Evolutionary conservation across 257 asterid genomes (phyloP).

Genomic region (Sherardia arvensis): DNA sequence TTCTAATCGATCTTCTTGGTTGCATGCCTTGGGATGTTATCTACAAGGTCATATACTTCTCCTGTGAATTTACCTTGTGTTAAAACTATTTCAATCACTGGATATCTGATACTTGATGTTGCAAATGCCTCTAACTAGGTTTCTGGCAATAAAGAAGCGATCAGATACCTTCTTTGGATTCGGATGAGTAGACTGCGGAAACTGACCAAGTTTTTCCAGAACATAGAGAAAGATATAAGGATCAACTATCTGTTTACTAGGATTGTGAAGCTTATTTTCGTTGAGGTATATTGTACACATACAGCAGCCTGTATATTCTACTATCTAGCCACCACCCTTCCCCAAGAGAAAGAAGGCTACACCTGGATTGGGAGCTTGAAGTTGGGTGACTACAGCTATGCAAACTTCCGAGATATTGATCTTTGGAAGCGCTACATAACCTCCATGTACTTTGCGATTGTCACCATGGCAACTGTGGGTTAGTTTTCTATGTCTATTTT

Average conservation of each 20-base stretch:
- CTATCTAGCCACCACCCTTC: constrained; percentile 79
- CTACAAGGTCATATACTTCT: constrained; percentile 22
- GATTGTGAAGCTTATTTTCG: constrained; percentile 65
- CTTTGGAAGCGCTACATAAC: constrained; percentile 75
- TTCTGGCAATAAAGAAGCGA: constrained; percentile 52
- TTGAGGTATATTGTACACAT: constrained; percentile 85
- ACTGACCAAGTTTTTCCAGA: constrained; percentile 43
- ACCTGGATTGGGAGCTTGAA: constrained; percentile 96
- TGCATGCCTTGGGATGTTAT: constrained; percentile 44
- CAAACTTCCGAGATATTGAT: constrained; percentile 71
- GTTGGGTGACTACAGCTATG: constrained; percentile 66
- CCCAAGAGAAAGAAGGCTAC: constrained; percentile 66
- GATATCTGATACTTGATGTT: constrained; percentile 1
- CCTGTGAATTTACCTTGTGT: neutral
- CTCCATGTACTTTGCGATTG: constrained; percentile 81
- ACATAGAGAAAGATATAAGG: constrained; percentile 84
- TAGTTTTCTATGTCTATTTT: constrained; percentile 16
- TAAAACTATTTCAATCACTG: neutral
- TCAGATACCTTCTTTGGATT: constrained; percentile 78
- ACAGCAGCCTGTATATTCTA: constrained; percentile 97
- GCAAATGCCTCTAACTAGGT: constrained; percentile 28
- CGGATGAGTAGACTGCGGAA: constrained; percentile 77
- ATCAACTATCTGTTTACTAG: constrained; percentile 77
- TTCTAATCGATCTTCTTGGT: constrained; percentile 31
- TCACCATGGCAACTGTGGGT: constrained; percentile 98